phyloP scores from a whole-genome alignment of 2,329 filamentous ascomycete species.

The Pseudogymnoascus sp. region DNA sequence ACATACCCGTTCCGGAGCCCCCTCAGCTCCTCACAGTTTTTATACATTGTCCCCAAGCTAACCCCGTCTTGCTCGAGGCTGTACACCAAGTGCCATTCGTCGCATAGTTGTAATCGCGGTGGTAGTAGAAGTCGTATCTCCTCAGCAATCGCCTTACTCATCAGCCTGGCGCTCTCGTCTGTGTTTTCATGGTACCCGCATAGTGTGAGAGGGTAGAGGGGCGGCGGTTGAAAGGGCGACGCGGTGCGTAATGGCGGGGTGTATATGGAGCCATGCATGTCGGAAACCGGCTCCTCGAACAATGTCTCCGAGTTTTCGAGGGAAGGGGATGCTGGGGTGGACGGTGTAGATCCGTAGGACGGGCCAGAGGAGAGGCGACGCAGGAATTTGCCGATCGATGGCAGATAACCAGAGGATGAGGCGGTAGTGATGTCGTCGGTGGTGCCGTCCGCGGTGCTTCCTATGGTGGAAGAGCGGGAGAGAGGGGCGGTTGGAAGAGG shows the following conservation, averaged over 20 bases:
- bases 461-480: neutral
- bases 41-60: constrained; percentile 76
- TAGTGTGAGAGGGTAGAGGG: constrained; percentile 71
- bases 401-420: neutral
- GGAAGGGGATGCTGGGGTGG: neutral
- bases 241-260: constrained; percentile 42
- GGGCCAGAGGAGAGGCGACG: constrained; percentile 55
- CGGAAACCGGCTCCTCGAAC: neutral
- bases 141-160: constrained; percentile 70
- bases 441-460: neutral
- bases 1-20: constrained; percentile 76
- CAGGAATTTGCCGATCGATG: constrained; percentile 36
- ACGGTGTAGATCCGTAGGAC: neutral
- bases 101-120: constrained; percentile 74
- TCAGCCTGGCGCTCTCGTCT: constrained; percentile 50
- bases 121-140: constrained; percentile 87
- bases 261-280: constrained; percentile 17
- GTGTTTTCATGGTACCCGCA: constrained; percentile 56
- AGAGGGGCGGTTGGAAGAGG: neutral
- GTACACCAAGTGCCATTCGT: constrained; percentile 80
- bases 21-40: constrained; percentile 60
- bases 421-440: neutral
- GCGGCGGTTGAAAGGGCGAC: constrained; percentile 79
- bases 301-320: constrained; percentile 5
- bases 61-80: constrained; percentile 88